These are phyloP conservation scores for Linnemannia exigua DNA, from an alignment of 192 early-diverging fungal genomes.

Conservation along the genomic window DNA sequence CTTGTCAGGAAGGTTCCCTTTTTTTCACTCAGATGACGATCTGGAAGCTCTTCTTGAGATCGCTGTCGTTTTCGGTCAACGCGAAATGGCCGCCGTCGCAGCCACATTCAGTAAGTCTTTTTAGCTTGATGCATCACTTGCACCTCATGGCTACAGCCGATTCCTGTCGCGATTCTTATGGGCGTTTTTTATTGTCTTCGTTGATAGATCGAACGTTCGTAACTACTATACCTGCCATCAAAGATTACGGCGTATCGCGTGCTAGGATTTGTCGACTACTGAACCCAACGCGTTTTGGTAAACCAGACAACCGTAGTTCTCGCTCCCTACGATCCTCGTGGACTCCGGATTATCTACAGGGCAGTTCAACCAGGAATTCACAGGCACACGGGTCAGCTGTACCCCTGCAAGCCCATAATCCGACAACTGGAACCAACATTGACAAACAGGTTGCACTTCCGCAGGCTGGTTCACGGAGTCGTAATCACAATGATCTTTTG, in stretches of 20 bases:
- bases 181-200: neutral
- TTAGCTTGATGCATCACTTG: no score
- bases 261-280: slow-evolving; percentile 57
- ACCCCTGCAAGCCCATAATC: neutral
- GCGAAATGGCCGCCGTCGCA: slow-evolving; percentile 81
- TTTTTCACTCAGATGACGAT: slow-evolving; percentile 92
- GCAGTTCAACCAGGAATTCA: neutral
- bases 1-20: slow-evolving; percentile 87
- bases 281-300: slow-evolving; percentile 51
- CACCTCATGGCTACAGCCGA: no score
- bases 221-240: slow-evolving; percentile 65
- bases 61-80: slow-evolving; percentile 81
- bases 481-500: neutral
- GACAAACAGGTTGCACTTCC: neutral
- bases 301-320: slow-evolving; percentile 20
- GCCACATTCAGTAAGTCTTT: slow-evolving; percentile 67
- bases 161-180: neutral
- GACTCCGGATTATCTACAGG: neutral
- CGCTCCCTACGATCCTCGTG: neutral
- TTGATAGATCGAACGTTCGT: slow-evolving; percentile 67
- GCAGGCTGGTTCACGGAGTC: neutral
- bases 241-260: slow-evolving; percentile 35
- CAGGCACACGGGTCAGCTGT: neutral
- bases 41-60: slow-evolving; percentile 89
- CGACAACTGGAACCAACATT: neutral